Base-by-base conservation (phyloP, 192 early-diverging fungal genomes). In the Coemansia sp. region DNA sequence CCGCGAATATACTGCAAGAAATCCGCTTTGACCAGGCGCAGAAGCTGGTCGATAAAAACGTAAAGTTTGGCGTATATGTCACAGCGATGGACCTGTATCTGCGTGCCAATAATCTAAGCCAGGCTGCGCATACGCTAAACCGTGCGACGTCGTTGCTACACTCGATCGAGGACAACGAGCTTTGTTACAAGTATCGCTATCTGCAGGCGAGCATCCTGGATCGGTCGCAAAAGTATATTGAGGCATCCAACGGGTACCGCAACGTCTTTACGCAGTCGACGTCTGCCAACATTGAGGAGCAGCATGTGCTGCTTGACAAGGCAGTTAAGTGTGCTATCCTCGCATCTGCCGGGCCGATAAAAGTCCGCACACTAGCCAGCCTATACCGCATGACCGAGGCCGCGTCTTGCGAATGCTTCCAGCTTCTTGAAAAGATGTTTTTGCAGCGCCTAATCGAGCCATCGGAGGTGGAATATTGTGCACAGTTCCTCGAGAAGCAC, bases 401-500 rank as follows among this genome's bases (percentile, higher is more conserved):
- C 15, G 87, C 92, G 18, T 87, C 92, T n/a, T 84, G 91, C 21
- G 84, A 90, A 6, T 78, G 85, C 39, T 92, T 88, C 53, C 75
- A 87, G 16, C 88, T 99, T n/a, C 70, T 99, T 48, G 93, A 95
- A 69, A 98, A 95, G 81, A 97, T 98, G 91, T 95, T 95, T 62
- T 77, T 97, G 45, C 95, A 93, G 75, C 90, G 95, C 5, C 89
- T 97, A 14, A 87, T 96, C 57, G 86, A 89, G 38, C 84, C 83
- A 12, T 72, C 83, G 10, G 93, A 98, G 76, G 91, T 96, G 14
- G 89, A 87, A 30, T 89, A 91, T 58, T 97, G 97, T 69, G 83
- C 87, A 12, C 89, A 62, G 79, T 26, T 59, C 35, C 57, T 59
- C n/a, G 57, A 59, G 14, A 16, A 35, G 34, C 57, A 59, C 18